Conservation (phyloP, 352 stramenopile genomes). For the Globisporangium nagaii region DNA sequence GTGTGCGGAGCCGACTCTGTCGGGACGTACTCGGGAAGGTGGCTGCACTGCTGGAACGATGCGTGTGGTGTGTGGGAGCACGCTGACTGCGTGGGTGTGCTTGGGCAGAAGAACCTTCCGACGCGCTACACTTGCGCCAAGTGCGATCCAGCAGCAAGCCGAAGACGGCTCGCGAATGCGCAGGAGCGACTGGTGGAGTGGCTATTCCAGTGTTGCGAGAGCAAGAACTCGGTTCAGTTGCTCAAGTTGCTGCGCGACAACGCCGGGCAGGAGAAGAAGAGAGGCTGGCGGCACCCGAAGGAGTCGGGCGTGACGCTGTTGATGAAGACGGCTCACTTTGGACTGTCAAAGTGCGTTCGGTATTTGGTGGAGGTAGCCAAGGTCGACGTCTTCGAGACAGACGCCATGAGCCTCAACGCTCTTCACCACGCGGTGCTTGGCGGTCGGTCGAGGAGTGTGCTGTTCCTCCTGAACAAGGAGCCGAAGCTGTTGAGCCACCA, state of each 20-base stretch:
- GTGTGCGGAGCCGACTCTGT: slow-evolving; percentile 42
- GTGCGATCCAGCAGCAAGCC: slow-evolving; percentile 36
- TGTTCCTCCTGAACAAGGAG: slow-evolving; percentile 34
- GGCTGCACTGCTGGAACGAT: slow-evolving; percentile 63
- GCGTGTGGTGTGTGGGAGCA: slow-evolving; percentile 68
- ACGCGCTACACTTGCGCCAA: slow-evolving; percentile 39
- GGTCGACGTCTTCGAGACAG: slow-evolving; percentile 41
- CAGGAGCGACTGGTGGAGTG: slow-evolving; percentile 33
- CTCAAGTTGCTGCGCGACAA: slow-evolving; percentile 39
- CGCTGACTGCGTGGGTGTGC: slow-evolving; percentile 58
- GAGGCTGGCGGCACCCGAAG: slow-evolving; percentile 28
- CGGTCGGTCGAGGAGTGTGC: slow-evolving; percentile 25
- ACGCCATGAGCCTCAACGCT: slow-evolving; percentile 39
- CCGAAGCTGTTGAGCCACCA: slow-evolving; percentile 40
- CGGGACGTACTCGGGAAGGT: slow-evolving; percentile 48
- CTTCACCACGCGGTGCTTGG: slow-evolving; percentile 50
- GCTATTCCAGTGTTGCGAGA: slow-evolving; percentile 68
- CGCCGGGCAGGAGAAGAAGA: slow-evolving; percentile 4
- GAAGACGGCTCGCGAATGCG: slow-evolving; percentile 19
- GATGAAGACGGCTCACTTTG: slow-evolving; percentile 45
- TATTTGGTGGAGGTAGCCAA: slow-evolving; percentile 39
- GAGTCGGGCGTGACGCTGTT: slow-evolving; percentile 31
- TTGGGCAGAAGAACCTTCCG: slow-evolving; percentile 18
- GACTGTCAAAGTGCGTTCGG: slow-evolving; percentile 29
- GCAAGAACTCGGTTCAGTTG: slow-evolving; percentile 42